Evolutionary conservation across 208 protist genomes (phyloP), one percentile per base, ranked within the genome.

Genomic region (Acanthamoeba triangularis): DNA sequence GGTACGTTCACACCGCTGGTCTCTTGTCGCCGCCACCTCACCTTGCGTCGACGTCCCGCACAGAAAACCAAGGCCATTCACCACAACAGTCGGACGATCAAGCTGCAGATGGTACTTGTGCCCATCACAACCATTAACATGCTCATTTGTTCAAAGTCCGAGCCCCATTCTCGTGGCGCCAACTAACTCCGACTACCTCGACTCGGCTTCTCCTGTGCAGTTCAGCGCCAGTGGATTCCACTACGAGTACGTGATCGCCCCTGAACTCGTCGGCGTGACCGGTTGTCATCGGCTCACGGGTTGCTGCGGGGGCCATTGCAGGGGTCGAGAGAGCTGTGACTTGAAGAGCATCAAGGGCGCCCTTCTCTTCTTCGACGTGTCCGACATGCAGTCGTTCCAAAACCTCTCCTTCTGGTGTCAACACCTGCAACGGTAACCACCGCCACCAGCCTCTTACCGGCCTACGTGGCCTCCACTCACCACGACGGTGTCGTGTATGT

Each of bases 371-470:
- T 67, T 67, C 25, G 61, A 67, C 28, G 61, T 67, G 61, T 67
- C 61, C 0, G 61, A 67, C 61, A 23, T 23, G 16, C 61, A 67
- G 61, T 67, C 61, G 28, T 67, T 67, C 61, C 61, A 67, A n/a
- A 67, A 67, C 61, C 61, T 67, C 61, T 67, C 61, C 61, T 67
- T 67, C 61, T 67, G 61, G 61, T 67, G 61, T 67, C 61, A 67
- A 30, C 61, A 67, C 61, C 61, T 67, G 6, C 61, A 67, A 30
- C 61, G 61, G 61, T 67, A 30, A 11, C 16, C 61, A 13, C 61
- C 52, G 52, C 52, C 52, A 23, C 11, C 52, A 56, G 13, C 16
- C 52, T 56, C 52, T 56, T 56, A 2, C 52, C 52, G 52, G 52
- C 16, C 18, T 56, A 23, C 16, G 52, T 23, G 16, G 25, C 18